phyloP scores from a whole-genome alignment of 805 yeast species.

The Yarrowia sp. region DNA sequence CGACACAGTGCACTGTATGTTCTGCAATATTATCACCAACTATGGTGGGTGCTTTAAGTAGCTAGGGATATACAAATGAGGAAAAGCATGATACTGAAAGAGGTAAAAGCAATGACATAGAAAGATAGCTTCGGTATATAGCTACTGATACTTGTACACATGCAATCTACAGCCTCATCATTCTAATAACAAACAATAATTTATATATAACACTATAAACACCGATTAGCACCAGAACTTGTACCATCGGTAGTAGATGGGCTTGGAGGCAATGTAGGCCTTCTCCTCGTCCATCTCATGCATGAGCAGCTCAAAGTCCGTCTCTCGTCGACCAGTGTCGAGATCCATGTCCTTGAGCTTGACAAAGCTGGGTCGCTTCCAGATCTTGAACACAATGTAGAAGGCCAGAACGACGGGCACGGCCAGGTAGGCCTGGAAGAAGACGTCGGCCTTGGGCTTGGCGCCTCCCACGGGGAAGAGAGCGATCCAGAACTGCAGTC shows the following conservation, averaged over 20 bases:
- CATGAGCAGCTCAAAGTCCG: conserved; percentile 62
- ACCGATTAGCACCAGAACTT: conserved; percentile 62
- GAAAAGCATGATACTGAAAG: too few species aligned
- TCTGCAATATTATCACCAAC: too few species aligned
- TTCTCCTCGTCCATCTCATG: conserved; percentile 67
- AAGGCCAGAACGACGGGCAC: conserved; percentile 53
- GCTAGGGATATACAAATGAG: too few species aligned
- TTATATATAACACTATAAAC: conserved; percentile 26
- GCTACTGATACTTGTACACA: background rate
- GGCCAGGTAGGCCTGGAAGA: conserved; percentile 65
- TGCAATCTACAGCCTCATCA: background rate
- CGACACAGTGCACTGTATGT: too few species aligned
- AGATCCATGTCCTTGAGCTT: conserved; percentile 61
- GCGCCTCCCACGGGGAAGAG: conserved; percentile 70
- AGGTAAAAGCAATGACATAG: too few species aligned
- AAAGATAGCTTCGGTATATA: too few species aligned
- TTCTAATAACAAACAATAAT: conserved; percentile 22
- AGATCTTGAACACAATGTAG: conserved; percentile 62
- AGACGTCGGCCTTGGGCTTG: conserved; percentile 53
- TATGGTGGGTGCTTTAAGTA: too few species aligned
- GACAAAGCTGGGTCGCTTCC: conserved; percentile 54
- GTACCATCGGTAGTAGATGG: conserved; percentile 59
- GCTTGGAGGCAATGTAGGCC: conserved; percentile 57
- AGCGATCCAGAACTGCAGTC: conserved; percentile 81
- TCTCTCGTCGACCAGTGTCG: conserved; percentile 68